Evolutionary conservation across 2,329 filamentous ascomycete species (phyloP).

Genomic region (Didymella segeticola): DNA sequence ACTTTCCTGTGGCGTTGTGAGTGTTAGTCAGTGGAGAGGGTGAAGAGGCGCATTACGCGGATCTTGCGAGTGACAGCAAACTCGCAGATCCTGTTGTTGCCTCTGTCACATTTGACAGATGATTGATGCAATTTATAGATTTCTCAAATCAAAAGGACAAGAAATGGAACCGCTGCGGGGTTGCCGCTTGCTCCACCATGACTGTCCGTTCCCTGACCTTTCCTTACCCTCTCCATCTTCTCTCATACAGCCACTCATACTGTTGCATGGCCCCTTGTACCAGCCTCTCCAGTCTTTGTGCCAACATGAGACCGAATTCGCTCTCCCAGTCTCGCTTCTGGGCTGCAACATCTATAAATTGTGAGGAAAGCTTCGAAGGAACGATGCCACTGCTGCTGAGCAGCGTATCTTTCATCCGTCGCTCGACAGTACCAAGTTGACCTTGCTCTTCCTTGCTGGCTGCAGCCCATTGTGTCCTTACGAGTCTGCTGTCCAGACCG

Average conservation of each 20-base stretch:
- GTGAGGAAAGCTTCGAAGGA: conserved; percentile 13
- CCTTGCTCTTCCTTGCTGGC: conserved; percentile 13
- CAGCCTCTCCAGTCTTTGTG: conserved; percentile 13
- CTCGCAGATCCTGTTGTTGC: too few relatives aligned
- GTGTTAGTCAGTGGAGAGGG: too few relatives aligned
- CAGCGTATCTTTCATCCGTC: conserved; percentile 31
- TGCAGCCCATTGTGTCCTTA: conserved; percentile 23
- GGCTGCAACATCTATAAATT: conserved; percentile 5
- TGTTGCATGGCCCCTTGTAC: conserved; percentile 20
- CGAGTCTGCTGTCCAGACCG: conserved; percentile 14
- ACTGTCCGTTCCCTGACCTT: too few relatives aligned
- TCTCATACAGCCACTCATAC: conserved; percentile 26
- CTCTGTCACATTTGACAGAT: too few relatives aligned
- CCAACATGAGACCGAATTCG: conserved; percentile 30
- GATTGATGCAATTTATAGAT: too few relatives aligned
- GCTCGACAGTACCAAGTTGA: conserved; percentile 8
- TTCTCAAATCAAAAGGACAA: too few relatives aligned
- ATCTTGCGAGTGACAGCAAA: too few relatives aligned
- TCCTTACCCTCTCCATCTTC: too few relatives aligned
- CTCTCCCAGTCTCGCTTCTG: conserved; percentile 21
- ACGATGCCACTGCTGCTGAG: conserved; percentile 24
- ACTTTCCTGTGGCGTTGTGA: too few relatives aligned
- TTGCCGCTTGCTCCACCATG: too few relatives aligned
- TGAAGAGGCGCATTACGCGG: too few relatives aligned
- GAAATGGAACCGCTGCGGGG: too few relatives aligned